These are phyloP conservation scores for Phytophthora sojae DNA, from an alignment of 352 stramenopile species.

Conservation along the genomic window DNA sequence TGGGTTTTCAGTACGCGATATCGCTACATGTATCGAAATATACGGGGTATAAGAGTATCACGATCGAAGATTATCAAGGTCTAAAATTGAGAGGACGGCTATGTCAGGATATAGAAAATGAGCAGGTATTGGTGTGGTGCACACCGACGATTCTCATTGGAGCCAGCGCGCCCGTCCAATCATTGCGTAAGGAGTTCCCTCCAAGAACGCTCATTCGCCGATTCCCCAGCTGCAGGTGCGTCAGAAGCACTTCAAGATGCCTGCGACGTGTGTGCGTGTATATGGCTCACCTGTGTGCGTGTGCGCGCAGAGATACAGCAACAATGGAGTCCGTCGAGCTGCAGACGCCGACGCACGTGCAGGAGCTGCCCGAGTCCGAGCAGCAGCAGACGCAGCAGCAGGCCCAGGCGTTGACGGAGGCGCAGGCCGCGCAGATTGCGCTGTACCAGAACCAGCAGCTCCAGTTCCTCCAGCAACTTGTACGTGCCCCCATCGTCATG, in stretches of 20 bases:
- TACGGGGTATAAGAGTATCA: background rate
- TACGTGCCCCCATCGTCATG: slow-evolving; percentile 11
- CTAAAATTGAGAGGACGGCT: too few relatives aligned
- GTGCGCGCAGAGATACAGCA: slow-evolving; percentile 3
- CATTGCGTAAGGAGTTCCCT: slow-evolving; percentile 13
- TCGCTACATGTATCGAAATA: too few relatives aligned
- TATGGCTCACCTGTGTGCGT: background rate
- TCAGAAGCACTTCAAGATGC: slow-evolving; percentile 17
- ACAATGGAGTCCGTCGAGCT: slow-evolving; percentile 42
- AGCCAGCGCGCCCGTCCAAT: slow-evolving; percentile 34
- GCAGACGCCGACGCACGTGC: slow-evolving; percentile 27
- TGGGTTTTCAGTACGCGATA: too few relatives aligned
- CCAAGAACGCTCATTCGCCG: slow-evolving; percentile 18
- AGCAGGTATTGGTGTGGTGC: slow-evolving; percentile 5
- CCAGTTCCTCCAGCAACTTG: slow-evolving; percentile 85
- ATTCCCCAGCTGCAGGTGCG: slow-evolving; percentile 17
- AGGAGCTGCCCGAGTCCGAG: slow-evolving; percentile 9
- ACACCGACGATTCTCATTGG: slow-evolving; percentile 27
- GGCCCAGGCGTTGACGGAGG: slow-evolving; percentile 23
- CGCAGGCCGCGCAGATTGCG: slow-evolving; percentile 61
- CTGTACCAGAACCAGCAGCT: slow-evolving; percentile 83
- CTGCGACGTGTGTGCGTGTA: slow-evolving; percentile 9
- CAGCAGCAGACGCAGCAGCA: slow-evolving; percentile 29
- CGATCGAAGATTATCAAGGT: too few relatives aligned
- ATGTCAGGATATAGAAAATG: too few relatives aligned